phyloP scores from a whole-genome alignment of 805 yeast species.

The Naumovozyma castellii region DNA sequence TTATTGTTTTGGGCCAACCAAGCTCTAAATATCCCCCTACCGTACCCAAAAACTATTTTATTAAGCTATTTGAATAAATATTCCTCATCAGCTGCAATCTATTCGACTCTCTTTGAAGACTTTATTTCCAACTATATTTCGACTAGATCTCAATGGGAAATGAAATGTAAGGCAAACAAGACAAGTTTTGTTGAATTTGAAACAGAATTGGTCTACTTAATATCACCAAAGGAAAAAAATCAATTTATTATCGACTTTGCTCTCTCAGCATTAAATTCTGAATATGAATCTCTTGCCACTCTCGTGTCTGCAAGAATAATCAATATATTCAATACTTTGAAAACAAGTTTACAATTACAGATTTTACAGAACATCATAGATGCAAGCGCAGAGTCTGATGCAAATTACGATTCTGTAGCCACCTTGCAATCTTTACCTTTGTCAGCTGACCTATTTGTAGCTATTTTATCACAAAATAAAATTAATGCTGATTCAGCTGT shows the following conservation, averaged over 20 bases:
- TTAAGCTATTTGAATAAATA: slow-evolving; percentile 37
- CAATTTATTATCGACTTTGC: slow-evolving; percentile 52
- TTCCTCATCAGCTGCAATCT: slow-evolving; percentile 20
- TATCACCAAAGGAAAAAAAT: slow-evolving; percentile 53
- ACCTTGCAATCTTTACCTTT: slow-evolving; percentile 47
- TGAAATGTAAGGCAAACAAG: slow-evolving; percentile 38
- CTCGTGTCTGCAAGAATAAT: slow-evolving; percentile 43
- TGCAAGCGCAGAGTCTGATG: slow-evolving; percentile 35
- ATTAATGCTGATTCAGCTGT: slow-evolving; percentile 37
- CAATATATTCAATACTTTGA: slow-evolving; percentile 48
- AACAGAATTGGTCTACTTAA: slow-evolving; percentile 43
- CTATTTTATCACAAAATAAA: slow-evolving; percentile 50
- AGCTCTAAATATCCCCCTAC: slow-evolving; percentile 42
- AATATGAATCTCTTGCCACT: slow-evolving; percentile 36
- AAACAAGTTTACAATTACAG: slow-evolving; percentile 45
- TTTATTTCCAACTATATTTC: slow-evolving; percentile 38
- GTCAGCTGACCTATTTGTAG: slow-evolving; percentile 46
- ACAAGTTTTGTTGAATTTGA: slow-evolving; percentile 50
- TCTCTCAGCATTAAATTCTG: slow-evolving; percentile 41
- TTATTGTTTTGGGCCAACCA: slow-evolving; percentile 64
- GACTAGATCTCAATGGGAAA: slow-evolving; percentile 38
- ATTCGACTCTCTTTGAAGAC: slow-evolving; percentile 40
- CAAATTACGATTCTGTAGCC: slow-evolving; percentile 44
- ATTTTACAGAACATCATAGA: slow-evolving; percentile 55
- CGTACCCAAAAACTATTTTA: slow-evolving; percentile 46